These are phyloP conservation scores for Brasenia schreberi DNA, from an alignment of 164 flowering plant genomes.

Conservation along the genomic window DNA sequence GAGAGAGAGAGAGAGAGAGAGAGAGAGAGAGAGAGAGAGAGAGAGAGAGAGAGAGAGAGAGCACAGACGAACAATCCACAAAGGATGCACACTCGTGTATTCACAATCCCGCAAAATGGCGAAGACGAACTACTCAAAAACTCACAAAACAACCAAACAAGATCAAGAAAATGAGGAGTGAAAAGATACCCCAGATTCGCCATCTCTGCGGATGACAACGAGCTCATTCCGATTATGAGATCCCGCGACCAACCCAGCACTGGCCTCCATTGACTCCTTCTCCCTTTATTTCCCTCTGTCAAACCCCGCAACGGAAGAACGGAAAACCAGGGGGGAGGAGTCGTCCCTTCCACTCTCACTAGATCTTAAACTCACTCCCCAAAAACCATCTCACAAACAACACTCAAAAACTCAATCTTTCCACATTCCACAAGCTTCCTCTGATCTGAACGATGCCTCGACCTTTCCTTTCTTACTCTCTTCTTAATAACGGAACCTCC, in stretches of 20 bases:
- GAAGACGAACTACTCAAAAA: neutral
- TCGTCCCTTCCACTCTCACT: neutral
- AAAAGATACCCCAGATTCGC: slow-evolving; percentile 25
- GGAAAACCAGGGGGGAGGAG: neutral
- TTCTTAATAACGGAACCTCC: slow-evolving; percentile 4
- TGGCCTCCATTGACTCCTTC: slow-evolving; percentile 31
- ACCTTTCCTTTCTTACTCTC: neutral
- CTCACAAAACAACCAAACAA: neutral
- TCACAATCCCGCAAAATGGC: neutral
- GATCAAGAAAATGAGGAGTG: neutral
- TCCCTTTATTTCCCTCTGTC: neutral
- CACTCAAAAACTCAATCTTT: neutral
- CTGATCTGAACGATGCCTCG: neutral
- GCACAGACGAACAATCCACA: neutral
- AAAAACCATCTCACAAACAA: neutral
- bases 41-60: neutral
- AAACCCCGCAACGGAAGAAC: neutral
- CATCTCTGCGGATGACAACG: slow-evolving; percentile 40
- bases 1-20: too few species aligned
- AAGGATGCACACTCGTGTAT: too few species aligned
- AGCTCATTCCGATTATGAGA: slow-evolving; percentile 57
- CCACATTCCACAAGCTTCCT: neutral
- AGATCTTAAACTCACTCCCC: neutral
- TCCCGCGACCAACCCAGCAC: slow-evolving; percentile 52
- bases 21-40: too few species aligned